A percentile compares a stretch with the other conserved stretches of the same genome.
Conservation (phyloP, 1,139 yeast genomes). For the Kodamaea derodonti region DNA sequence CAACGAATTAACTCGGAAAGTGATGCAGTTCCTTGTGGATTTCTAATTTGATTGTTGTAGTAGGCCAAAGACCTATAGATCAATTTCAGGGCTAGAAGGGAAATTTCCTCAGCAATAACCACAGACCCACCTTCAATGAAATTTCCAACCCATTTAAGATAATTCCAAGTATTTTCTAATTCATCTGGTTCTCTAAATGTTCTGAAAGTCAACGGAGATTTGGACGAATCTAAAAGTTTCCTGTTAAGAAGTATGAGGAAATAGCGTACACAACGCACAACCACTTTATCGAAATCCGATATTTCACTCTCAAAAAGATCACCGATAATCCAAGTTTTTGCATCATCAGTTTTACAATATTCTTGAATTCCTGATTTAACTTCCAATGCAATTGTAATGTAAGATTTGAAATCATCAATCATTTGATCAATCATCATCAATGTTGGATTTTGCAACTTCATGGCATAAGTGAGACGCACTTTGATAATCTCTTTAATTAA, state of each 20-base stretch:
- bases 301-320: slow-evolving; percentile 59
- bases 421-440: slow-evolving; percentile 96
- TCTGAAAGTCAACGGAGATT: slow-evolving; percentile 60
- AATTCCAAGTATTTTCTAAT: slow-evolving; percentile 72
- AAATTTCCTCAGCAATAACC: slow-evolving; percentile 74
- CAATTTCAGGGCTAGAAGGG: slow-evolving; percentile 62
- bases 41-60: slow-evolving; percentile 65
- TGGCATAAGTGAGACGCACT: slow-evolving; percentile 74
- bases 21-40: slow-evolving; percentile 49
- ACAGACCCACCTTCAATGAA: slow-evolving; percentile 80
- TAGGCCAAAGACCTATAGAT: slow-evolving; percentile 68
- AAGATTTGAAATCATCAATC: slow-evolving; percentile 79
- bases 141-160: slow-evolving; percentile 67
- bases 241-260: slow-evolving; percentile 67
- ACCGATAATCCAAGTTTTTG: slow-evolving; percentile 69
- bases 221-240: slow-evolving; percentile 75
- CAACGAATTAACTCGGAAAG: slow-evolving; percentile 65
- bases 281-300: slow-evolving; percentile 61
- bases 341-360: slow-evolving; percentile 58
- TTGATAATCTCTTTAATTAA: slow-evolving; percentile 78
- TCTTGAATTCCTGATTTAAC: slow-evolving; percentile 66
- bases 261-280: slow-evolving; percentile 71
- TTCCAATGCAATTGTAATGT: slow-evolving; percentile 71
- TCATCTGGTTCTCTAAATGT: slow-evolving; percentile 93
- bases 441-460: slow-evolving; percentile 78